Conservation (phyloP, 2,329 filamentous ascomycete species). For the Cyphellophora europaea region DNA sequence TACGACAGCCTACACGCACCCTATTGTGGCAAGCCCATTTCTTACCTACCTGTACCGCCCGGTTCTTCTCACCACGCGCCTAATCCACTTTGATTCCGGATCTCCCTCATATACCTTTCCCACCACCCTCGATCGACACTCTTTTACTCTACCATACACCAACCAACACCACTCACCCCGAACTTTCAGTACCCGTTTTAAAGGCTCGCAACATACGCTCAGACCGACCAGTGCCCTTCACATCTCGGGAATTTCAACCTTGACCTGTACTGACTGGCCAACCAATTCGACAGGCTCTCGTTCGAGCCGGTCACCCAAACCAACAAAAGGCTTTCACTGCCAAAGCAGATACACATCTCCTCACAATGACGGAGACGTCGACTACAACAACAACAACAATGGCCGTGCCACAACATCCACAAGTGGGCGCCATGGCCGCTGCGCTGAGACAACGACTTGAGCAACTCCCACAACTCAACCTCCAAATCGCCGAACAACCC, state of each 20-base stretch:
- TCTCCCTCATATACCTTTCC: background rate
- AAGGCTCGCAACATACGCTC: background rate
- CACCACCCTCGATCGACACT: background rate
- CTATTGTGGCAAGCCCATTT: background rate
- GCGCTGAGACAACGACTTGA: conserved; percentile 16
- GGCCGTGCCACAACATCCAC: conserved; percentile 14
- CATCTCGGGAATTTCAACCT: background rate
- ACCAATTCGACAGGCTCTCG: background rate
- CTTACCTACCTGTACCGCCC: background rate
- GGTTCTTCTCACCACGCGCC: background rate
- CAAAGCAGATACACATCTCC: too few relatives aligned
- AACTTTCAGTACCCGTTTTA: background rate
- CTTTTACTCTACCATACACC: background rate
- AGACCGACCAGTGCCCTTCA: background rate
- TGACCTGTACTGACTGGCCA: background rate
- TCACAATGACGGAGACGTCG: conserved; percentile 12
- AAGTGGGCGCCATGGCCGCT: conserved; percentile 18
- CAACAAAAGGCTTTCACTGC: background rate
- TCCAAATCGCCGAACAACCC: conserved; percentile 12
- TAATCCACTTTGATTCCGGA: background rate
- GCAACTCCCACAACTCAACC: conserved; percentile 14
- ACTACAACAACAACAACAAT: conserved; percentile 13
- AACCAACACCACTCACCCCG: too few relatives aligned
- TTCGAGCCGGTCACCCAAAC: background rate
- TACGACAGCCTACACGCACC: background rate